These are phyloP conservation scores for Steccherinum ochraceum DNA, from an alignment of 768 basidiomycete species.

Conservation along the genomic window DNA sequence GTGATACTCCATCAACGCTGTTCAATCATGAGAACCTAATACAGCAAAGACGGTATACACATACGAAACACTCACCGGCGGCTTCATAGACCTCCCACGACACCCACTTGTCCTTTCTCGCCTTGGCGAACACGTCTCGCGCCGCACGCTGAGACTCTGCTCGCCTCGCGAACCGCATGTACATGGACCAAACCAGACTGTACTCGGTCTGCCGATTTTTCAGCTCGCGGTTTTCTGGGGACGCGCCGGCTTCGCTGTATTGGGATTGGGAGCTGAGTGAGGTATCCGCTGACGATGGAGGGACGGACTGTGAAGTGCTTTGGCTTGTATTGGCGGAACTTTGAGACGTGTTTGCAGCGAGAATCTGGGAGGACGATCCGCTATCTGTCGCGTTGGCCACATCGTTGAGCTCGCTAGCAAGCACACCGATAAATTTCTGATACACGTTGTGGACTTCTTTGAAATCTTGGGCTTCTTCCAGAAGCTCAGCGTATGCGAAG, in stretches of 20 bases:
- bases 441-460: conserved; percentile 65
- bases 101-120: conserved; percentile 66
- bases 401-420: conserved; percentile 59
- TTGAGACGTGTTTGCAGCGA: conserved; percentile 31
- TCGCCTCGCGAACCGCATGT: conserved; percentile 86
- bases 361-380: no score
- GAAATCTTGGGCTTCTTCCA: conserved; percentile 57
- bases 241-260: conserved; percentile 46
- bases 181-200: conserved; percentile 77
- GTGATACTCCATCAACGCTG: conserved; percentile 93
- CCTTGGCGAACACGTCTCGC: conserved; percentile 70
- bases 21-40: no score
- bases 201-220: conserved; percentile 59
- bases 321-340: neutral
- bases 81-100: conserved; percentile 94
- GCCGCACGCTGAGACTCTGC: conserved; percentile 81
- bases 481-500: conserved; percentile 78
- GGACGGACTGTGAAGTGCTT: neutral
- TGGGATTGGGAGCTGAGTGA: conserved; percentile 38
- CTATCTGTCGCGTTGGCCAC: conserved; percentile 41
- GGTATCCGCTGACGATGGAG: conserved; percentile 1
- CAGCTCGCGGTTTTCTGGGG: conserved; percentile 48
- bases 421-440: conserved; percentile 60
- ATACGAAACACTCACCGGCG: conserved; percentile 50
- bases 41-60: no score